Percentiles rank a stretch among this genome's conserved stretches.
Evolutionary conservation across 768 basidiomycete genomes (phyloP).

Genomic region (Xerocomellus amylosporus): DNA sequence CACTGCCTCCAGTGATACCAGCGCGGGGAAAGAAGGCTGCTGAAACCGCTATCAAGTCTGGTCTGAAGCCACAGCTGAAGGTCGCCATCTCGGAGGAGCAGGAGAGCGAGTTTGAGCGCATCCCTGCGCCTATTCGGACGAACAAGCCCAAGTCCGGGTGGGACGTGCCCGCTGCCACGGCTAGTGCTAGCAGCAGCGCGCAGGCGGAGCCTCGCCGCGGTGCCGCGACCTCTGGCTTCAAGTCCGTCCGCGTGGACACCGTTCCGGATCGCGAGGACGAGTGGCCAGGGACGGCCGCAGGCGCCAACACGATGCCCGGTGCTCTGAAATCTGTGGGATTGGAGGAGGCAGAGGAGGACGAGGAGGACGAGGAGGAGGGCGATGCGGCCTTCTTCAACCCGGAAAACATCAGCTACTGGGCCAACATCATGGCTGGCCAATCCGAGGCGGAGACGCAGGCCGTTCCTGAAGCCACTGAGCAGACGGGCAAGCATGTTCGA

Average conservation of each 20-base stretch:
- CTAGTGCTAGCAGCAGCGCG: background rate
- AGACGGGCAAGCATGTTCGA: constrained; percentile 18
- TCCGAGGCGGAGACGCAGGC: constrained; percentile 7
- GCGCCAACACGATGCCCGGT: constrained; percentile 5
- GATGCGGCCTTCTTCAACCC: constrained; percentile 26
- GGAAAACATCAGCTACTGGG: constrained; percentile 28
- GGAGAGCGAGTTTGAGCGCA: constrained; percentile 15
- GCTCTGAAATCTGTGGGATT: background rate
- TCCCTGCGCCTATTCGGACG: constrained; percentile 3
- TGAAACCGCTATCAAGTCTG: background rate
- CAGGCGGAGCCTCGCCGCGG: constrained; percentile 12
- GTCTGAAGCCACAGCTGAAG: constrained; percentile 19
- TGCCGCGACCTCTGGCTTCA: constrained; percentile 6
- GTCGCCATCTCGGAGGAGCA: constrained; percentile 17
- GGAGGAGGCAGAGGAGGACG: constrained; percentile 15
- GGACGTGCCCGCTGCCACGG: constrained; percentile 5
- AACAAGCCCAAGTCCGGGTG: constrained; percentile 20
- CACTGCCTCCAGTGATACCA: background rate
- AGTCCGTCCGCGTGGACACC: constrained; percentile 11
- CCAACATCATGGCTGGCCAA: constrained; percentile 23
- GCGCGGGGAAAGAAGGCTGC: constrained; percentile 16
- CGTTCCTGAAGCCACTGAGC: constrained; percentile 3
- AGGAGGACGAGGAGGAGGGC: constrained; percentile 24
- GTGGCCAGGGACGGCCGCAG: background rate
- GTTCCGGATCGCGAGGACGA: constrained; percentile 17